Conservation (phyloP, 2,329 filamentous ascomycete genomes). For the Venturia nashicola region DNA sequence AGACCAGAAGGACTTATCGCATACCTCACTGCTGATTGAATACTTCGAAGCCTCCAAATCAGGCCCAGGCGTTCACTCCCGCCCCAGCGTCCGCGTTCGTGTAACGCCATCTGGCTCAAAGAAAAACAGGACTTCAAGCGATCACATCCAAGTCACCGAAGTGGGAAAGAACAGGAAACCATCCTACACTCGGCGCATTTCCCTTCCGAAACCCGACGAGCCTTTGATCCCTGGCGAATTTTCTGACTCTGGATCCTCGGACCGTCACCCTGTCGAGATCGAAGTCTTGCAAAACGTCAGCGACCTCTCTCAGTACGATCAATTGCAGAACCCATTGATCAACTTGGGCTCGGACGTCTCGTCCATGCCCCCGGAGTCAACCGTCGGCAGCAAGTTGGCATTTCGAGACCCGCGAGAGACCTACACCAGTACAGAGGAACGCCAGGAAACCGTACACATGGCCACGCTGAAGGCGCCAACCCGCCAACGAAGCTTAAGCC, state of each 20-base stretch:
- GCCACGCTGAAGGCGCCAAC: slow-evolving; percentile 47
- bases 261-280: slow-evolving; percentile 66
- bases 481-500: slow-evolving; percentile 51
- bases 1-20: slow-evolving; percentile 46
- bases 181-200: slow-evolving; percentile 56
- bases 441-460: slow-evolving; percentile 25
- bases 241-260: slow-evolving; percentile 26
- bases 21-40: slow-evolving; percentile 86
- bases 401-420: slow-evolving; percentile 33
- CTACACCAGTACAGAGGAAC: slow-evolving; percentile 38
- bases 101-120: slow-evolving; percentile 62
- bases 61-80: slow-evolving; percentile 45
- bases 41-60: slow-evolving; percentile 79
- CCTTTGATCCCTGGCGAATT: slow-evolving; percentile 16
- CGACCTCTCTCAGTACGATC: slow-evolving; percentile 53
- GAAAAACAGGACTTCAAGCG: slow-evolving; percentile 37
- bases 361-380: slow-evolving; percentile 61
- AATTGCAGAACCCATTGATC: slow-evolving; percentile 50
- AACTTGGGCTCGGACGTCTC: slow-evolving; percentile 75
- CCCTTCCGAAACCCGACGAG: slow-evolving; percentile 37
- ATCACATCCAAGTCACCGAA: slow-evolving; percentile 80
- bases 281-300: slow-evolving; percentile 63
- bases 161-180: slow-evolving; percentile 59
- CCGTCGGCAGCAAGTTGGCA: slow-evolving; percentile 41
- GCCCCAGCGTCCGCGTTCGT: slow-evolving; percentile 69